A percentile compares a stretch with the other conserved stretches of the same genome.
These are phyloP conservation scores for Blastobotrys attinorum DNA, from an alignment of 805 yeast species.

Conservation along the genomic window DNA sequence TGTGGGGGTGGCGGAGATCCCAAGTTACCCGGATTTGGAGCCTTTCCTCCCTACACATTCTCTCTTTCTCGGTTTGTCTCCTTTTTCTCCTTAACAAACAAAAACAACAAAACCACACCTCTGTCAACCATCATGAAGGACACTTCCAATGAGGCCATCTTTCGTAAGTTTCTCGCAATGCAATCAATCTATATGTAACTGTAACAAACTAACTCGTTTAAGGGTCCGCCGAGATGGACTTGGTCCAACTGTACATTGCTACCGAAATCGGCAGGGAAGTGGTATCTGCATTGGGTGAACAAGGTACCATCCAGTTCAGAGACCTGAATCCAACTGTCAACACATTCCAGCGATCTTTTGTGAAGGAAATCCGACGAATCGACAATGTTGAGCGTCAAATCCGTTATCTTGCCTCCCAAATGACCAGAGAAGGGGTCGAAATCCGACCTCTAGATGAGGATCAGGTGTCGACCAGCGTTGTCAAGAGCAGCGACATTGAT, in stretches of 20 bases:
- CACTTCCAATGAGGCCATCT: conserved; percentile 29
- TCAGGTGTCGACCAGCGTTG: conserved; percentile 31
- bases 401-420: conserved; percentile 32
- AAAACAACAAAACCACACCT: too few species aligned
- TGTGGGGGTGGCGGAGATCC: too few species aligned
- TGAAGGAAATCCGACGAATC: conserved; percentile 71
- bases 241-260: conserved; percentile 85
- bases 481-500: conserved; percentile 58
- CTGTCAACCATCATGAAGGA: too few species aligned
- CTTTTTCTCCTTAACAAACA: too few species aligned
- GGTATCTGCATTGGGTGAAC: conserved; percentile 77
- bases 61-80: too few species aligned
- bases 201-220: neutral
- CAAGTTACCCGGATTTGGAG: too few species aligned
- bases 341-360: conserved; percentile 85
- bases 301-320: conserved; percentile 79
- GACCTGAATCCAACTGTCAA: conserved; percentile 77
- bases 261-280: conserved; percentile 83
- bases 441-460: conserved; percentile 33
- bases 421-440: conserved; percentile 25
- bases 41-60: too few species aligned
- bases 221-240: conserved; percentile 95
- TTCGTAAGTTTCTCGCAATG: conserved; percentile 23
- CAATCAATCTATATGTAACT: too few species aligned
- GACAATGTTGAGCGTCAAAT: conserved; percentile 88